Evolutionary conservation across 352 stramenopile genomes (phyloP), one percentile per base, ranked within the genome.

Genomic region (Phytophthora rubi): DNA sequence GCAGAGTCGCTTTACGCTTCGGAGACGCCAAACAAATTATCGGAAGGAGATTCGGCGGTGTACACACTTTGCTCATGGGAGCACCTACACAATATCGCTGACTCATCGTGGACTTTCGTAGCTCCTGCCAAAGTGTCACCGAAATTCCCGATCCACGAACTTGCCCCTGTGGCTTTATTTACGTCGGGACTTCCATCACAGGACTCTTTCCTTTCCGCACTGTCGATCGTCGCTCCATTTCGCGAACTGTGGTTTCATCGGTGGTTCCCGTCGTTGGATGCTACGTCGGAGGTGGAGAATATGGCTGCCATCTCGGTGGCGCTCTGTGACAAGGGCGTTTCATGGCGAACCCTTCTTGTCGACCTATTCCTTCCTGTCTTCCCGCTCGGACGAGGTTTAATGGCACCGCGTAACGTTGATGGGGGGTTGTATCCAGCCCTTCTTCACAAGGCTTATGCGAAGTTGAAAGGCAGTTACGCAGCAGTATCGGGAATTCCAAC

Each of bases 371-470:
- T 81, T 1, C 83, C 82, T 44, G 56, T 63, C 0, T 79, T 91
- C 35, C 63, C 75, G 13, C 47, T 82, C 32, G 71, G 75, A 39
- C 54, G 44, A 45, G 77, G 81, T 4, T 26, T 83, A 5, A 66
- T 85, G 64, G 49, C 61, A 10, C 45, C 68, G 13, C 75, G 60
- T 28, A 70, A 64, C 16, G 5, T 18, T 2, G 42, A 63, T 35
- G 77, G 79, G 2, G 79, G 88, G 30, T 35, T 80, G 4, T 90
- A 76, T 16, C 44, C 72, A 1, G 60, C 74, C 21, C 44, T 89
- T 4, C 64, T 92, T 0, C 79, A 90, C 18, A 92, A 92, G 52
- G 82, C 82, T n/a, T 81, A 76, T 15, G 84, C 79, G 5, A 92
- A 92, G 39, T 45, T 86, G 8, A 76, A 75, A 59, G 80, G 81